Evolutionary conservation across 495 filamentous ascomycete species (phyloP).

Genomic region (Tricharina praecox): DNA sequence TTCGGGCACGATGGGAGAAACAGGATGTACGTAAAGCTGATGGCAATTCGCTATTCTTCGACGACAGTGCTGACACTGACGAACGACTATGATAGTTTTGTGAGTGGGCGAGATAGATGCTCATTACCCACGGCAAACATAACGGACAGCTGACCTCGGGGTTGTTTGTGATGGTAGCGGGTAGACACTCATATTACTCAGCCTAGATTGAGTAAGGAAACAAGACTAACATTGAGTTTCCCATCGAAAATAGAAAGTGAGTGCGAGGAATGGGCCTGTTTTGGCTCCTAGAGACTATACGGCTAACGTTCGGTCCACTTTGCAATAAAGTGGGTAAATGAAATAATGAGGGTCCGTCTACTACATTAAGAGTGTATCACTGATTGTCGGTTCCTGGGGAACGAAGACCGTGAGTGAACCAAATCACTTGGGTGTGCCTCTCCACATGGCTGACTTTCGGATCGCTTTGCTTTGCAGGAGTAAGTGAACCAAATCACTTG

Average conservation of each 20-base stretch:
- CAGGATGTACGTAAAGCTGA: not conserved
- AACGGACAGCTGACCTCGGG: not conserved
- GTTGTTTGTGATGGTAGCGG: not conserved
- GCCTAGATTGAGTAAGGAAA: not conserved
- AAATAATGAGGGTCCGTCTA: not conserved
- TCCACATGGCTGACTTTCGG: too few relatives aligned
- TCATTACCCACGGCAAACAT: not conserved
- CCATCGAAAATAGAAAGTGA: not conserved
- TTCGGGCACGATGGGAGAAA: not conserved
- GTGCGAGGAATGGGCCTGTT: not conserved
- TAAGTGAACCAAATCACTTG: too few relatives aligned
- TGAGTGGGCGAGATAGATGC: not conserved
- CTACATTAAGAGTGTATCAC: not conserved
- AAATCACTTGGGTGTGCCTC: too few relatives aligned
- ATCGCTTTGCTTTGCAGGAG: too few relatives aligned
- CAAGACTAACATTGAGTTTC: not conserved
- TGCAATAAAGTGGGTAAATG: not conserved
- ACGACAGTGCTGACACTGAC: not conserved
- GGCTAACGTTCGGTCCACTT: slow-evolving; percentile 1
- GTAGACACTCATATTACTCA: not conserved
- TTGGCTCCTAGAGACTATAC: not conserved
- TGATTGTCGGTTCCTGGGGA: not conserved
- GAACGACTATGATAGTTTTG: not conserved
- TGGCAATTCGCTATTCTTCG: not conserved
- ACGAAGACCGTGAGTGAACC: not conserved